Base-by-base conservation (phyloP, 2,329 filamentous ascomycete species). In the Cytospora schulzeri region DNA sequence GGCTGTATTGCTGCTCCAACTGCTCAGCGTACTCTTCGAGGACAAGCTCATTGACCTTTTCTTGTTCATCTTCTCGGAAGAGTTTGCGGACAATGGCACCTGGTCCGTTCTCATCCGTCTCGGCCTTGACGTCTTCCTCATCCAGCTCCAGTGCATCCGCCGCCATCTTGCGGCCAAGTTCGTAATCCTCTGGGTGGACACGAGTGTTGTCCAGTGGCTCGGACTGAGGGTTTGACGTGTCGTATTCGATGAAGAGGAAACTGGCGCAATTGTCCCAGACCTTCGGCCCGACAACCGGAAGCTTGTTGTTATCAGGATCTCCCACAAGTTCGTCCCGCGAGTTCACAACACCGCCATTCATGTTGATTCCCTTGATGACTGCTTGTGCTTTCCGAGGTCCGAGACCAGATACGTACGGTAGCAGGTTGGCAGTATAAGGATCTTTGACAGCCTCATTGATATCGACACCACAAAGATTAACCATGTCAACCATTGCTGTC, bases 231-330 rank as follows among this genome's bases (percentile, higher is more conserved):
- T 92, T 92, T 17, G 89, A 88, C n/a, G 87, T 84, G 69, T 97
- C 93, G 73, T 92, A 97, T 61, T 91, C 88, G 66, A 99, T 91
- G 73, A 88, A 96, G 41, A 99, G 79, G 80, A 98, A 98, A 79
- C 93, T 97, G 64, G 95, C 93, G 73, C 93, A 97, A 76, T 99
- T 99, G 76, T 93, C 93, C 89, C 92, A 99, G 28, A 98, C 93
- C 68, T 91, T 90, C 15, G 92, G 90, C 1, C 93, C 92, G 71
- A 98, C 92, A 4, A 95, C 91, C 0, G 90, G 89, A 6, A 90
- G 73, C 74, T 90, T 89, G 69, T 89, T 88, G 69, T 88, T 89
- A 66, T 96, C 92, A 14, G 91, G 89, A 69, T 97, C 91, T 70
- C 94, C 94, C 7, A 98, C 87, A 50, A 99, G 86, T 73, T 97